These are phyloP conservation scores for Thuja plicata DNA, from an alignment of 83 land plant genomes.

Conservation along the genomic window DNA sequence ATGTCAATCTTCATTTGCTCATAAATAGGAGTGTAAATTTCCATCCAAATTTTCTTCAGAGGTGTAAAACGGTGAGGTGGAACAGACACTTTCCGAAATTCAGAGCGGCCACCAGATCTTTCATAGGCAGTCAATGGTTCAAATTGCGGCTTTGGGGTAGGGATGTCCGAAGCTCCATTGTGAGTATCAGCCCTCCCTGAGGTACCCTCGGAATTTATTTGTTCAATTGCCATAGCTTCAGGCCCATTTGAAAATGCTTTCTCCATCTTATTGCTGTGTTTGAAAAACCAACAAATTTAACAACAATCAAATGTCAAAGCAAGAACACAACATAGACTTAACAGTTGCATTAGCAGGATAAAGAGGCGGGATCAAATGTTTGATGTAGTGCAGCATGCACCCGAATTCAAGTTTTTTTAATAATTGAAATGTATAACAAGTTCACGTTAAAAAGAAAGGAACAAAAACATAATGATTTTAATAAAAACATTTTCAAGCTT, in stretches of 20 bases:
- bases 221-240: slow-evolving; percentile 6
- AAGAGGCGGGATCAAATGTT: neutral
- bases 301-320: neutral
- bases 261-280: slow-evolving; percentile 3
- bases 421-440: neutral
- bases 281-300: neutral
- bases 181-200: neutral
- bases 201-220: neutral
- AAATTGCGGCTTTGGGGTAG: slow-evolving; percentile 60
- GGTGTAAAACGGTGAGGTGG: slow-evolving; percentile 90
- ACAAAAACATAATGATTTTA: neutral
- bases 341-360: neutral
- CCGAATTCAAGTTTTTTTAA: neutral
- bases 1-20: slow-evolving; percentile 95
- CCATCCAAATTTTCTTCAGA: slow-evolving; percentile 88
- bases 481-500: neutral
- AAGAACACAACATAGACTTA: neutral
- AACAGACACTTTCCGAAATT: slow-evolving; percentile 86
- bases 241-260: neutral
- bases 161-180: neutral
- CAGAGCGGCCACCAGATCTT: slow-evolving; percentile 74
- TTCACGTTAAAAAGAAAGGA: neutral
- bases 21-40: slow-evolving; percentile 82
- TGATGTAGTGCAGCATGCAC: neutral
- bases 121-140: slow-evolving; percentile 81